Base-by-base conservation (phyloP, 768 basidiomycete species). In the Lactarius sanguifluus region DNA sequence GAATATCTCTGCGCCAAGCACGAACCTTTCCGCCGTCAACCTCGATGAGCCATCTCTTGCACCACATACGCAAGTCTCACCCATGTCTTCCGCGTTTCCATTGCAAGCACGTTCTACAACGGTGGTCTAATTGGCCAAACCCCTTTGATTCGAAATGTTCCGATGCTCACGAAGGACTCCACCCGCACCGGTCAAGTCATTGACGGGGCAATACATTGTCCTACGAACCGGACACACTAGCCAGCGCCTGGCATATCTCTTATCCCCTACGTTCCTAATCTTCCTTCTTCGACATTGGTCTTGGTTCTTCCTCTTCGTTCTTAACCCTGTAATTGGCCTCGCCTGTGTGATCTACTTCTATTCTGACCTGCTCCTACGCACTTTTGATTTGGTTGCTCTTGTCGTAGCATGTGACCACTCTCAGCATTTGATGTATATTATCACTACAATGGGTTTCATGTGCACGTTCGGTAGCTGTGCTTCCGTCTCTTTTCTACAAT, bases 51-150 rank as follows among this genome's bases (percentile, higher is more conserved):
- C 79, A 74, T 36, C 76, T 34, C 82, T 80, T 36, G 71, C 74
- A 30, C 78, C 76, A 56, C 85, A 83, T 71, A 73, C 81, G 60
- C 82, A 82, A 68, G 79, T 83, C 28, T 92, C 91, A 20, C 91
- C 91, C 0, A 86, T 93, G 89, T 92, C 90, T 18, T 90, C 90
- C 28, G 91, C 90, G 50, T 92, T 93, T 77, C 91, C 91, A 18
- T 73, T 75, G 57, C 75, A 76, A 59, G 69, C 74, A 59, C 71
- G 75, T 30, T 13, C 70, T 38, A 69, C 70, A 36, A 69, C 70
- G 20, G 67, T 70, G 36, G 64, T 69, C 47, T 70, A 61, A 59
- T 23, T 25, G 18, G 38, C 52, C 32, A 18, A 13, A 32, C 45
- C 54, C 34, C 13, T 13, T 38, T 20, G 18, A 47, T 47, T 23